Conservation (phyloP, 2,329 filamentous ascomycete species). For the Lecanicillium sp. region DNA sequence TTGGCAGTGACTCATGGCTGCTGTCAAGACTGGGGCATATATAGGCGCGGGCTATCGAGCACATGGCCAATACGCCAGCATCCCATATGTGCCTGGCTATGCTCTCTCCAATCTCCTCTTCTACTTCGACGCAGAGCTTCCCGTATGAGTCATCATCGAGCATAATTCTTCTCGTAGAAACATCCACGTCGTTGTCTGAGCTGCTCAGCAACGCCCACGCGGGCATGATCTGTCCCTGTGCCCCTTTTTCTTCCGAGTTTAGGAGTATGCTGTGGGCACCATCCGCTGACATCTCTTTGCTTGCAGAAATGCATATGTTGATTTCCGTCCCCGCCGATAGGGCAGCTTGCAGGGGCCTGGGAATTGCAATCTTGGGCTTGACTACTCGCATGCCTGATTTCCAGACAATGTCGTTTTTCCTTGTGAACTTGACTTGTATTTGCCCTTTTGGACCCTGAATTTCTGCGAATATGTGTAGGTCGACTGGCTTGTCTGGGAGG, state of each 20-base stretch:
- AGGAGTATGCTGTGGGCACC: constrained; percentile 21
- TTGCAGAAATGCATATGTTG: constrained; percentile 24
- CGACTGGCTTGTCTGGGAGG: constrained; percentile 37
- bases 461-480: constrained; percentile 33
- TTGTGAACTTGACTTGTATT: constrained; percentile 22
- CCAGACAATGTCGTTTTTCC: constrained; percentile 25
- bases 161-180: constrained; percentile 25
- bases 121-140: constrained; percentile 33
- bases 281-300: constrained; percentile 22
- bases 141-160: constrained; percentile 21
- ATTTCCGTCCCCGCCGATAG: constrained; percentile 22
- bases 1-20: constrained; percentile 25
- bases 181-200: constrained; percentile 18
- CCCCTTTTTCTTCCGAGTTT: constrained; percentile 14
- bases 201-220: constrained; percentile 33
- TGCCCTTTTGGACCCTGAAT: constrained; percentile 18
- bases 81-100: constrained; percentile 57
- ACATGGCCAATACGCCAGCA: constrained; percentile 42
- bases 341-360: constrained; percentile 22
- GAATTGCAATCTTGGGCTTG: constrained; percentile 28
- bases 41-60: constrained; percentile 26
- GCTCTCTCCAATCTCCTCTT: constrained; percentile 54
- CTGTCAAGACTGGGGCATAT: constrained; percentile 22
- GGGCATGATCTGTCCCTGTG: constrained; percentile 37
- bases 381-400: constrained; percentile 34